These are phyloP conservation scores for Acanthamoeba healyi DNA, from an alignment of 208 protist species.

Conservation along the genomic window DNA sequence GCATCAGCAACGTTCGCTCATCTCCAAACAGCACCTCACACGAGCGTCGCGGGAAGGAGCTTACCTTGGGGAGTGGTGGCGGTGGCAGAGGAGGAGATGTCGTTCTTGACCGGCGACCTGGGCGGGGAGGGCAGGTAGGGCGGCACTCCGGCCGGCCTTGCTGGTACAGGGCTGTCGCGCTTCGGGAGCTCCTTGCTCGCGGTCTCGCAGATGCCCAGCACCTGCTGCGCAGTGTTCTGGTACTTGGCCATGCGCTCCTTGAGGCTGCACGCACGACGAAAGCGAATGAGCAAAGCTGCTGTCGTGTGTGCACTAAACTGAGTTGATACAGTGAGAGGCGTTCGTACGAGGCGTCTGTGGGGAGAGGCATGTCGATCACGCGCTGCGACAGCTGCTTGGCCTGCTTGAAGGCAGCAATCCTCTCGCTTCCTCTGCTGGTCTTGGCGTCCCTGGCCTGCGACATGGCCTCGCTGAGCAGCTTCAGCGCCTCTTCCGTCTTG, in stretches of 20 bases:
- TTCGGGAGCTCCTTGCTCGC: neutral
- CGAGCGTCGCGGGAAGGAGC: too few relatives aligned
- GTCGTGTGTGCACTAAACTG: too few relatives aligned
- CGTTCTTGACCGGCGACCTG: neutral
- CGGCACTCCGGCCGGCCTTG: neutral
- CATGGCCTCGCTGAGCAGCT: slow-evolving; percentile 13
- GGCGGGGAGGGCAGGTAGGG: neutral
- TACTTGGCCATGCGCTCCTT: slow-evolving; percentile 3
- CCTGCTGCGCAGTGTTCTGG: neutral
- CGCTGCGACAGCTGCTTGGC: neutral
- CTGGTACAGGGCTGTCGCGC: neutral
- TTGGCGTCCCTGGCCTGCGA: neutral
- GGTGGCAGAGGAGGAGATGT: neutral
- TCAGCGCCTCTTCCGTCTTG: neutral
- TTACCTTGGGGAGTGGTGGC: neutral
- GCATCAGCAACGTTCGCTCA: neutral
- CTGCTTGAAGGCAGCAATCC: neutral
- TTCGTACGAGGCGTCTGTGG: neutral
- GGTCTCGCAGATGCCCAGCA: neutral
- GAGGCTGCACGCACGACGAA: neutral
- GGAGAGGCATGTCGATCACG: neutral
- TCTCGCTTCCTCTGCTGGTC: neutral
- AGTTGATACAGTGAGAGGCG: neutral
- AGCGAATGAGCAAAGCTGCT: neutral
- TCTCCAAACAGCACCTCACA: too few relatives aligned